Evolutionary conservation across 352 stramenopile species (phyloP), one percentile per base, ranked within the genome.

Genomic region (Thraustochytrium striatum): DNA sequence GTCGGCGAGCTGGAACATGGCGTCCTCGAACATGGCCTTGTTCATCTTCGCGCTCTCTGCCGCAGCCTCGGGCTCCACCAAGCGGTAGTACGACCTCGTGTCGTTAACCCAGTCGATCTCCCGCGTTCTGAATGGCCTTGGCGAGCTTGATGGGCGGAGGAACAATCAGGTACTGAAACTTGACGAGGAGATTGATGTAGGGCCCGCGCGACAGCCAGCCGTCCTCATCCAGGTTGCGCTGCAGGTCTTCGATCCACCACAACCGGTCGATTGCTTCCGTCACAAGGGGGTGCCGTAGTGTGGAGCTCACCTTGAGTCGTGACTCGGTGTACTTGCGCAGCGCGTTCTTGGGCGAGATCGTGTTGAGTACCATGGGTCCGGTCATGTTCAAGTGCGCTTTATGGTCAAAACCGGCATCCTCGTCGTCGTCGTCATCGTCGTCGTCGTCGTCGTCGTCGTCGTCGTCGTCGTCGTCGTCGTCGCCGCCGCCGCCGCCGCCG

Each of bases 91-190:
- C 13, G 28, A 7, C 32, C 38, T 38, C 11, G 69, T 72, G 28
- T 78, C 69, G 11, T 78, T 78, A 3, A 72, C 11, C 52, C 52
- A 78, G 53, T 78, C 69, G 8, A 78, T 2, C 36, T 78, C 69
- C n/a, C 0, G 69, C 69, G 32, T 78, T 78, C 25, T 53, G 53
- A 50, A 69, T 32, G 28, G 69, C 69, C 44, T 78, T 78, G 53
- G 21, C 39, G 0, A 57, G 13, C 43, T 61, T 69, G 11, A 78
- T 25, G 21, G 69, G 69, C 21, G 69, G 69, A 21, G 69, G 69
- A 19, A 78, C 53, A 43, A 78, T 78, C 21, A 78, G 35, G 43
- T 69, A 78, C 36, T 78, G 69, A 78, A 78, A 78, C 39, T 78
- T 78, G 16, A 78, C 50, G 30, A 78, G 47, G 13, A 78, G 53